Evolutionary conservation across 208 protist species (phyloP).

Genomic region (Angomonas ambiguus): DNA sequence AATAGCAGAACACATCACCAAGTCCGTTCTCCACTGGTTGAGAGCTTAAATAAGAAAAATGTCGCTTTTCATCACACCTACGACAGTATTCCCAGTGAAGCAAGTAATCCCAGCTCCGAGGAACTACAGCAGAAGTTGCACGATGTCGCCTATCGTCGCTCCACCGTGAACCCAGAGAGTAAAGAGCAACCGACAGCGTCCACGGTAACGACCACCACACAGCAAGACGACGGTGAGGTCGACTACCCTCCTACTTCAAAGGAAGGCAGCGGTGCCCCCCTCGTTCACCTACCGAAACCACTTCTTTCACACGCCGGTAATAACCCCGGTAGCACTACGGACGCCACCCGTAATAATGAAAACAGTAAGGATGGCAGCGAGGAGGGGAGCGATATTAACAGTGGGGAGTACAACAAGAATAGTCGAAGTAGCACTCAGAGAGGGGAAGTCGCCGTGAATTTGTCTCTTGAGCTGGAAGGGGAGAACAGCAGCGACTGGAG

Average conservation of each 20-base stretch:
- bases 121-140: not conserved
- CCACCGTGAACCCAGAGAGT: no score
- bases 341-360: not conserved
- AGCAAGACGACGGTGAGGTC: no score
- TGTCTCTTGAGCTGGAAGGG: not conserved
- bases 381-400: not conserved
- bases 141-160: not conserved
- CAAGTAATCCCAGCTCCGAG: not conserved
- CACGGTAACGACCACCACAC: no score
- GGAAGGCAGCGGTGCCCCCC: no score
- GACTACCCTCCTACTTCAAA: no score
- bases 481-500: not conserved
- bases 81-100: not conserved
- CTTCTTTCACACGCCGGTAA: no score
- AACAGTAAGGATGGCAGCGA: not conserved
- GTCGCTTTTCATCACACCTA: not conserved
- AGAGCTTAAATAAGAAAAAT: not conserved
- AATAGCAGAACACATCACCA: not conserved
- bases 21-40: no score
- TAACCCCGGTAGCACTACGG: not conserved
- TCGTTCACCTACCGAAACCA: no score
- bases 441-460: not conserved
- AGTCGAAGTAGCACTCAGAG: not conserved
- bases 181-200: no score
- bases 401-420: not conserved